These are phyloP conservation scores for Beauveria australis DNA, from an alignment of 2,329 filamentous ascomycete genomes.

Conservation along the genomic window DNA sequence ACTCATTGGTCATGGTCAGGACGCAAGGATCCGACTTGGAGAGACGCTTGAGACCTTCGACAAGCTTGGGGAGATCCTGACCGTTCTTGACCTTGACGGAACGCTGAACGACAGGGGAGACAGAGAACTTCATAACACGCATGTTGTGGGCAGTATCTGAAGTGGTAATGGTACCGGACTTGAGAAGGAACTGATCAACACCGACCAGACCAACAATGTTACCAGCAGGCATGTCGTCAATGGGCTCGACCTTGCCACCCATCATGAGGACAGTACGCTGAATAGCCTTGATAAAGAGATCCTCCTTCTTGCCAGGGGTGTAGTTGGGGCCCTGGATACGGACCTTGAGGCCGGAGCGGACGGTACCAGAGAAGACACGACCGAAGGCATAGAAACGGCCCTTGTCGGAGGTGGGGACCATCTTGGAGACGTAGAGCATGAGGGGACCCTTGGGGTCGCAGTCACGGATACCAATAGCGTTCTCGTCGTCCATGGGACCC, in stretches of 20 bases:
- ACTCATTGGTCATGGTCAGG: constrained; percentile 78
- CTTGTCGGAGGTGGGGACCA: constrained; percentile 99
- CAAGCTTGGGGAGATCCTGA: constrained; percentile 98
- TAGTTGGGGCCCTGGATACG: constrained; percentile 99
- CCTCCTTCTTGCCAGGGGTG: constrained; percentile 94
- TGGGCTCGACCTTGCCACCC: constrained; percentile 98
- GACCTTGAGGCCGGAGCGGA: constrained; percentile 96
- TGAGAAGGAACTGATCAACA: constrained; percentile 99
- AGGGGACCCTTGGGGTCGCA: constrained; percentile 96
- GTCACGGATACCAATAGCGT: constrained; percentile 94
- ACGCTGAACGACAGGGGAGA: constrained; percentile 96
- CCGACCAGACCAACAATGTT: constrained; percentile 99
- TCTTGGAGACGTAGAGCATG: constrained; percentile 99
- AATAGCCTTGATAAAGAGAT: constrained; percentile 98
- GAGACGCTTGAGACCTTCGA: constrained; percentile 99
- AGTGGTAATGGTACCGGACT: constrained; percentile 99
- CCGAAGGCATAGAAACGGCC: constrained; percentile 99
- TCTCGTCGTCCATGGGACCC: constrained; percentile 87
- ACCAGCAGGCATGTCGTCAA: constrained; percentile 97
- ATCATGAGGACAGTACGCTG: constrained; percentile 99
- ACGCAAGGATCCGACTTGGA: constrained; percentile 99
- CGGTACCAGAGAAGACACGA: constrained; percentile 99
- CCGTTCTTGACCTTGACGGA: constrained; percentile 99
- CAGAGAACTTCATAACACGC: constrained; percentile 99
- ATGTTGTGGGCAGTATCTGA: constrained; percentile 97